Percentiles rank a stretch among this genome's conserved stretches.
Evolutionary conservation across 345 rosid genomes (phyloP).

Genomic region (Adansonia digitata): DNA sequence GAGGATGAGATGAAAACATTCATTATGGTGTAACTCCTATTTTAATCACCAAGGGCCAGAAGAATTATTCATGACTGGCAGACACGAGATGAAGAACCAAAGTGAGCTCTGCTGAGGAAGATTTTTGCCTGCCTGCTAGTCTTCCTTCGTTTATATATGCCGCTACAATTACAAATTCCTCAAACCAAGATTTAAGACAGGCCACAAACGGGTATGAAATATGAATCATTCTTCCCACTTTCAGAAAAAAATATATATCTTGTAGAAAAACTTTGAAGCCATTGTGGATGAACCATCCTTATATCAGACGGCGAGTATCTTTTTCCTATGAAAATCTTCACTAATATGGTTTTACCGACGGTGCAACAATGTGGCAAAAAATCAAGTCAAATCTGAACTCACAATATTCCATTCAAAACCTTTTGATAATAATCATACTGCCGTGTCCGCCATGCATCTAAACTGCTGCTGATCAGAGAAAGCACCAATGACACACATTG

Average conservation of each 20-base stretch:
- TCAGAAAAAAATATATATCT: neutral
- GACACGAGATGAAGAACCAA: constrained; percentile 12
- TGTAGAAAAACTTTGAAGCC: constrained; percentile 12
- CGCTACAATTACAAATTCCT: constrained; percentile 33
- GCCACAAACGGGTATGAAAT: constrained; percentile 18
- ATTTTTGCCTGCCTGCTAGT: constrained; percentile 26
- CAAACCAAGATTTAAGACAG: constrained; percentile 19
- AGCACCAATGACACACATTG: constrained; percentile 99
- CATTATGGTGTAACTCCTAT: neutral
- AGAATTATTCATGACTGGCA: constrained; percentile 14
- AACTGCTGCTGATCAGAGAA: constrained; percentile 92
- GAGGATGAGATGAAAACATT: constrained; percentile 7
- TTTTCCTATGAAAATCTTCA: constrained; percentile 15
- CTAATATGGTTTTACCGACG: constrained; percentile 18
- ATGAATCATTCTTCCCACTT: constrained; percentile 1
- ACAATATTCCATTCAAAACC: constrained; percentile 93
- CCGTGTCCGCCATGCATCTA: constrained; percentile 99
- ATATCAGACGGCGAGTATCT: neutral
- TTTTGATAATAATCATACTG: constrained; percentile 98
- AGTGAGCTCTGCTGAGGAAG: constrained; percentile 12
- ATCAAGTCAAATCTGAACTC: constrained; percentile 30
- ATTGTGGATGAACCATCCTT: neutral
- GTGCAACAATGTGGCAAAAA: constrained; percentile 7
- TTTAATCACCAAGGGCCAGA: constrained; percentile 18
- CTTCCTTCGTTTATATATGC: constrained; percentile 19